Evolutionary conservation across 176 grass and related monocot genomes (phyloP), one percentile per base, ranked within the genome.

Genomic region (Bonia amplexicaulis): DNA sequence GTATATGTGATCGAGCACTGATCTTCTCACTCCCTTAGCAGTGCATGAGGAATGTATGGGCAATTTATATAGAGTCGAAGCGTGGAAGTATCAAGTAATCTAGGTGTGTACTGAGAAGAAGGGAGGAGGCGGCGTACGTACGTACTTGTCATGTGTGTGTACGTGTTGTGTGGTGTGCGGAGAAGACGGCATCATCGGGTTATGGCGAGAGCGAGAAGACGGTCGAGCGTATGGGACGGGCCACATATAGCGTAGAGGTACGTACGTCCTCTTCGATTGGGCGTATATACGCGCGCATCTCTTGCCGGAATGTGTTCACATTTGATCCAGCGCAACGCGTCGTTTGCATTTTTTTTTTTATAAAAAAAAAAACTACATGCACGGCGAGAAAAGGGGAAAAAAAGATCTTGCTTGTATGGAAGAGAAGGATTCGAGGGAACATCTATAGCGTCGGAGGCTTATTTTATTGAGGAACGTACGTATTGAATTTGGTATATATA

Each of bases 101-200:
- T 37, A 53, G 9, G 78, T 81, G 78, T 87, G 85, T 67, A 87
- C 71, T n/a, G 13, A 25, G 26, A 71, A 3, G 14, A 45, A 4
- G 46, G 20, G 3, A 16, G 7, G 27, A 8, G 23, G 14, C 26
- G 42, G 39, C 12, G 67, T 45, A 39, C 65, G 66, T 73, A 67
- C 58, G 87, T 46, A 67, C 69, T 54, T 89, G 66, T 84, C 75
- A n/a, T 14, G 67, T 2, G 80, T 87, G 77, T 82, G 86, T 51
- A 78, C 9, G 31, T 17, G 14, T 16, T 33, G 9, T 25, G 53
- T 10, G 80, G 55, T 48, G 46, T 66, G 73, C 10, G 61, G 26
- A 33, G 31, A 33, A 70, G 42, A 83, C 64, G 73, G 52, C 78
- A 26, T 8, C 12, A 4, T 48, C 46, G 12, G 46, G 9, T 0